phyloP scores from a whole-genome alignment of 2,329 filamentous ascomycete species.

The Fusarium praegraminearum region DNA sequence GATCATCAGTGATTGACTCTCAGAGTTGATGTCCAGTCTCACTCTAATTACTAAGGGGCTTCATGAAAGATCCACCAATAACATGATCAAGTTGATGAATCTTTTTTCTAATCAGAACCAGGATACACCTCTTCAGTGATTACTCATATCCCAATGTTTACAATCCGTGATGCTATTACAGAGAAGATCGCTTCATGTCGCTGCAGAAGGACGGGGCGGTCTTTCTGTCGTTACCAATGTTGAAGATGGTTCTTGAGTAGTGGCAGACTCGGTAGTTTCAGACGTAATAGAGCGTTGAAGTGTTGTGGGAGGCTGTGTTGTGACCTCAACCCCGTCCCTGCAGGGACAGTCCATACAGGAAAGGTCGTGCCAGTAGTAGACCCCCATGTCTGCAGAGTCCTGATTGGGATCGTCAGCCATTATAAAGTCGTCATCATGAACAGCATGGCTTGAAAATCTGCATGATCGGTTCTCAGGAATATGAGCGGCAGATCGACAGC shows the following conservation, averaged over 20 bases:
- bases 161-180: neutral
- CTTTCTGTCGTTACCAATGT: neutral
- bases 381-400: conserved; percentile 1
- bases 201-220: neutral
- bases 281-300: neutral
- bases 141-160: neutral
- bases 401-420: conserved; percentile 11
- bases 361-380: conserved; percentile 19
- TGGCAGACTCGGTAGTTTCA: neutral
- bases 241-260: neutral
- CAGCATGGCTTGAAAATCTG: conserved; percentile 8
- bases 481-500: conserved; percentile 6
- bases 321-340: neutral
- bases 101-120: neutral
- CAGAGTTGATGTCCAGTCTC: too few species aligned
- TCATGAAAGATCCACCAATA: neutral
- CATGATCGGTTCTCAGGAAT: neutral
- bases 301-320: neutral
- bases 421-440: conserved; percentile 8
- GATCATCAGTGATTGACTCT: neutral
- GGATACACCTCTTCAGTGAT: neutral
- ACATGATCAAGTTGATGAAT: neutral
- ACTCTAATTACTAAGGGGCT: neutral
- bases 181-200: neutral
- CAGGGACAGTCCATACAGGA: conserved; percentile 17